Evolutionary conservation across 2,329 filamentous ascomycete genomes (phyloP), one percentile per base, ranked within the genome.

Genomic region (Verticillium zaregamsianum): DNA sequence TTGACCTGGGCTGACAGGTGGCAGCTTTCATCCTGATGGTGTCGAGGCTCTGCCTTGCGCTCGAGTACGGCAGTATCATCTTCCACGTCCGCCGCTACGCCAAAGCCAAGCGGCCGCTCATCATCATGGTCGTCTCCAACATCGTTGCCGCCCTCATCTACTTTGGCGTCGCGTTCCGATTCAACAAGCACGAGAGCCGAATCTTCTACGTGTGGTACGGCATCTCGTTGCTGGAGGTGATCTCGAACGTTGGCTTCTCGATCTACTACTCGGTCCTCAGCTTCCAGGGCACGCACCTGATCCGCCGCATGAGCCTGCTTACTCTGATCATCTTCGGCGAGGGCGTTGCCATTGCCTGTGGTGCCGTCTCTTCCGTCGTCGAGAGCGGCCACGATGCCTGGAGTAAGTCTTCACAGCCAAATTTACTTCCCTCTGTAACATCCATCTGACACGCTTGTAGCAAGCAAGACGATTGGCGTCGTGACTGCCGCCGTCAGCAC

Each of bases 321-420:
- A 90, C 86, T 0, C 77, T 89, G 57, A 88, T 90, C 63, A 86
- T 90, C 61, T 81, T 90, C 62, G 87, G 87, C 15, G 87, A 90
- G 68, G 86, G 86, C 58, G 86, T 89, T 45, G 81, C 84, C n/a
- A 76, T 89, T 8, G 73, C 75, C 5, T 59, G 58, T 17, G 58
- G 45, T 11, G 31, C 40, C 12, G 32, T 59, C 31, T 35, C 58
- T 7, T 33, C 49, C n/a, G 49, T 59, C 23, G 39, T 59, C n/a
- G 31, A 35, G 7, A 45, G 49, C 15, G 58, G 58, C 12, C 74
- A 76, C 1, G 73, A 75, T 58, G 67, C 71, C 3, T 81, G 72
- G 79, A 76, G 72, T 78, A 73, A 62, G 69, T 66, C 3, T 8
- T 49, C n/a, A 23, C n/a, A 20, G 11, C 1, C 32, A 7, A 33